Evolutionary conservation across 1,284 basidiomycete species (phyloP).

Genomic region (Entoloma clypeatum): DNA sequence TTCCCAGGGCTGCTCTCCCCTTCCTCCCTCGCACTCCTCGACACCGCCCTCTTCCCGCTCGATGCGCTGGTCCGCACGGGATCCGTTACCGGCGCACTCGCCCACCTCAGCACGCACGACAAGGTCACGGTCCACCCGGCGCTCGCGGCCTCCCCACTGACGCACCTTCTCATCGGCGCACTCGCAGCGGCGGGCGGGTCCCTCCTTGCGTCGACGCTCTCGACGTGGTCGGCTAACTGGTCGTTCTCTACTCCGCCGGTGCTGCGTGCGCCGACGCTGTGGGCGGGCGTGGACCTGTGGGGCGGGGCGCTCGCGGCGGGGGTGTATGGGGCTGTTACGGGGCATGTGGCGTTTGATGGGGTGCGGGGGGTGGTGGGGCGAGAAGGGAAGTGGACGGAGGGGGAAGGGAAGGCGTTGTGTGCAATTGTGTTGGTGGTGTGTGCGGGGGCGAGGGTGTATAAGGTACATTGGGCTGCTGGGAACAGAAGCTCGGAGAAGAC

Average conservation of each 20-base stretch:
- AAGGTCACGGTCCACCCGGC: conserved; percentile 27
- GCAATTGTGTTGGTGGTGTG: conserved; percentile 27
- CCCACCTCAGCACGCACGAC: conserved; percentile 29
- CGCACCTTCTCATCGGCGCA: conserved; percentile 42
- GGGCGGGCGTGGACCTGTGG: conserved; percentile 43
- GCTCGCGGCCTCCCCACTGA: conserved; percentile 35
- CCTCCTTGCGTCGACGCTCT: conserved; percentile 38
- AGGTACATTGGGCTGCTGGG: conserved; percentile 24
- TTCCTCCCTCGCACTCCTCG: conserved; percentile 23
- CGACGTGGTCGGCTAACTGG: conserved; percentile 39
- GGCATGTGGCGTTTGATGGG: conserved; percentile 11
- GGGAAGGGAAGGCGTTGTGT: conserved; percentile 30
- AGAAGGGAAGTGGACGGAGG: conserved; percentile 7
- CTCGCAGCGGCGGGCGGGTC: conserved; percentile 42
- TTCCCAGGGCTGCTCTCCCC: conserved; percentile 30
- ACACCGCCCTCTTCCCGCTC: conserved; percentile 44
- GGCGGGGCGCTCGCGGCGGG: conserved; percentile 37
- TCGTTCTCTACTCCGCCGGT: conserved; percentile 38
- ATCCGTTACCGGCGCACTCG: conserved; percentile 31
- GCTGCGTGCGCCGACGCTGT: conserved; percentile 33
- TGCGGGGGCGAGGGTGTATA: conserved; percentile 29
- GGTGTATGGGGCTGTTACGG: conserved; percentile 25
- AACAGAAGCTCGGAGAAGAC: not conserved
- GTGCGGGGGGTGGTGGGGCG: conserved; percentile 13
- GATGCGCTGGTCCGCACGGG: conserved; percentile 44